phyloP scores from a whole-genome alignment of 352 stramenopile species.

The Phytophthora pluvialis region DNA sequence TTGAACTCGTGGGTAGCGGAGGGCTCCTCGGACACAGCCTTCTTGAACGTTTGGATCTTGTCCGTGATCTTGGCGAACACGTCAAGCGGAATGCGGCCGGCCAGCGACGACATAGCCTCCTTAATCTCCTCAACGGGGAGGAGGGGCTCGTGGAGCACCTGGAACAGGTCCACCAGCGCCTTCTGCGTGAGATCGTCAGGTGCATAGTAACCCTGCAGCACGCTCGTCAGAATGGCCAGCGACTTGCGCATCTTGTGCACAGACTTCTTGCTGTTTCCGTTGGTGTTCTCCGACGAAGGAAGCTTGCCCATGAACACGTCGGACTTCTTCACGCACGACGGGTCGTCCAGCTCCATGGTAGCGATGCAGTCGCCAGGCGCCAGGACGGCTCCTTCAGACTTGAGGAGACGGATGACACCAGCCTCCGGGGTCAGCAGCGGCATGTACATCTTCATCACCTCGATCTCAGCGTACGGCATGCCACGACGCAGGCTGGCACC shows the following conservation, averaged over 20 bases:
- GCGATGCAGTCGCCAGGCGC: constrained; percentile 96
- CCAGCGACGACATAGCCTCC: constrained; percentile 96
- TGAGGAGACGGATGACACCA: constrained; percentile 95
- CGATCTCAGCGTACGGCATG: constrained; percentile 90
- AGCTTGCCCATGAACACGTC: constrained; percentile 92
- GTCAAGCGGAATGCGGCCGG: constrained; percentile 94
- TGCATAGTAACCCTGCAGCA: constrained; percentile 95
- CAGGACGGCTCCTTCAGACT: constrained; percentile 96
- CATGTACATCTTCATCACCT: constrained; percentile 99
- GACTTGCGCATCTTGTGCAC: constrained; percentile 80
- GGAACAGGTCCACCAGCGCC: constrained; percentile 90
- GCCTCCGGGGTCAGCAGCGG: constrained; percentile 97
- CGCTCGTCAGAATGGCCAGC: constrained; percentile 88
- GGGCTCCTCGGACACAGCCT: constrained; percentile 41
- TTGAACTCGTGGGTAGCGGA: constrained; percentile 53
- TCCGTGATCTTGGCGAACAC: constrained; percentile 92
- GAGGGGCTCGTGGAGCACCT: constrained; percentile 68
- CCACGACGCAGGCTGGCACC: constrained; percentile 88
- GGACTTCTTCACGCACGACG: constrained; percentile 95
- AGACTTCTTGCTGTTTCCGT: constrained; percentile 52
- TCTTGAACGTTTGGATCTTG: constrained; percentile 79
- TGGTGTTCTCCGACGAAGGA: constrained; percentile 43
- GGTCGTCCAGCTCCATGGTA: constrained; percentile 98
- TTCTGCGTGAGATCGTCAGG: constrained; percentile 83
- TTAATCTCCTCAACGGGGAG: constrained; percentile 95